Evolutionary conservation across 768 basidiomycete species (phyloP), one percentile per base, ranked within the genome.

Genomic region (Nidularia pulvinata): DNA sequence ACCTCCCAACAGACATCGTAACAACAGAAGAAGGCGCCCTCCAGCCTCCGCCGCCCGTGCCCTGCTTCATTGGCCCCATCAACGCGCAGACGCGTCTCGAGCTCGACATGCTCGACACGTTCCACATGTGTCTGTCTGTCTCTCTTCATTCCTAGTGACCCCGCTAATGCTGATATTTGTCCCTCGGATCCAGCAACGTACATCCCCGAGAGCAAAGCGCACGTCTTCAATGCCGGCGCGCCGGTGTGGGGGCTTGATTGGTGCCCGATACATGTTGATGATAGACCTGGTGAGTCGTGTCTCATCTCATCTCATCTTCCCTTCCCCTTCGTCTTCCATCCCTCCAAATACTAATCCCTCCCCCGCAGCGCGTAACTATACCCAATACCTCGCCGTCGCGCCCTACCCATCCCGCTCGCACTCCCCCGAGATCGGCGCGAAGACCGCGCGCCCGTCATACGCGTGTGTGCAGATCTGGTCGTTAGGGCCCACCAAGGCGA

Each of bases 161-260:
- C 35, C 51, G 7, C 6, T 50, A 9, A 19, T 25, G 25, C 4
- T 25, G 25, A 4, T 25, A 25, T 25, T 25, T 25, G 25, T 25
- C 25, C 25, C 4, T 25, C 25, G 25, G 13, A 35, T 52, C 11
- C 55, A 95, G 93, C 83, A 37, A 72, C 83, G 7, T 82, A 80
- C 57, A 69, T 86, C 9, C 73, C 82, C 2, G 80, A 78, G 37
- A 85, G 82, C 58, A 74, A 77, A 32, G 78, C 88, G 0, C 80
- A 88, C 55, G 73, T 96, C 1, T 88, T 98, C 68, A 91, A 88
- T 56, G 88, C 91, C 0, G 97, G 97, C 5, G 90, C 88, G 2
- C 89, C 93, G 0, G 89, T 92, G n/a, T 93, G 90, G 86, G 92
- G 86, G 2, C 63, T 96, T 34, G 93, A 95, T 58, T 98, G 95